Conservation (phyloP, 2,329 filamentous ascomycete genomes). For the Pestalotiopsis sp. region DNA sequence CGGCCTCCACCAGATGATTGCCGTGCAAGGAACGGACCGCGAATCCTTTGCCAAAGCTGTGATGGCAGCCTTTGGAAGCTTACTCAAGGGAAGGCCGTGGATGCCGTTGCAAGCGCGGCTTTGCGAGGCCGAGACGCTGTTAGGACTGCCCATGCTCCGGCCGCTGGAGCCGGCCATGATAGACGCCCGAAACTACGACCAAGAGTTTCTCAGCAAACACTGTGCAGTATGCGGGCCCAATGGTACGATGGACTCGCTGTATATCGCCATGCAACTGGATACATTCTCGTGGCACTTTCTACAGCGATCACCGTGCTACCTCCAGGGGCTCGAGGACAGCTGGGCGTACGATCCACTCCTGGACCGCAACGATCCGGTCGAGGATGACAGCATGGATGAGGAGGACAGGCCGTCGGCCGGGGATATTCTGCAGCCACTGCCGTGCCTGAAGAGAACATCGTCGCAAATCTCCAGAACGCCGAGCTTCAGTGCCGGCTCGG, state of each 20-base stretch:
- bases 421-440: conserved; percentile 44
- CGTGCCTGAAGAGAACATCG: conserved; percentile 52
- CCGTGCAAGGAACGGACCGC: conserved; percentile 51
- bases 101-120: conserved; percentile 61
- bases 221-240: conserved; percentile 59
- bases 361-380: conserved; percentile 43
- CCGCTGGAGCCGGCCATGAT: conserved; percentile 49
- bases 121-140: conserved; percentile 56
- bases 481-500: conserved; percentile 44
- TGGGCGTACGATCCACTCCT: conserved; percentile 57
- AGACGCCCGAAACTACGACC: conserved; percentile 44
- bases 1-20: conserved; percentile 61
- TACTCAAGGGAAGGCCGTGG: conserved; percentile 56
- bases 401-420: conserved; percentile 47
- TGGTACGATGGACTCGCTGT: conserved; percentile 61
- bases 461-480: conserved; percentile 55
- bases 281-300: conserved; percentile 61
- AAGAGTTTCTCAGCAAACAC: conserved; percentile 53
- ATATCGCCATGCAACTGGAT: conserved; percentile 59
- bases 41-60: conserved; percentile 54
- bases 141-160: conserved; percentile 63
- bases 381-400: conserved; percentile 38
- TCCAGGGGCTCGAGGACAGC: conserved; percentile 56
- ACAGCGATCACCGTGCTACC: conserved; percentile 48
- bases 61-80: conserved; percentile 48